These are phyloP conservation scores for Hypoxylon sp. DNA, from an alignment of 2,329 filamentous ascomycete genomes.

Conservation along the genomic window DNA sequence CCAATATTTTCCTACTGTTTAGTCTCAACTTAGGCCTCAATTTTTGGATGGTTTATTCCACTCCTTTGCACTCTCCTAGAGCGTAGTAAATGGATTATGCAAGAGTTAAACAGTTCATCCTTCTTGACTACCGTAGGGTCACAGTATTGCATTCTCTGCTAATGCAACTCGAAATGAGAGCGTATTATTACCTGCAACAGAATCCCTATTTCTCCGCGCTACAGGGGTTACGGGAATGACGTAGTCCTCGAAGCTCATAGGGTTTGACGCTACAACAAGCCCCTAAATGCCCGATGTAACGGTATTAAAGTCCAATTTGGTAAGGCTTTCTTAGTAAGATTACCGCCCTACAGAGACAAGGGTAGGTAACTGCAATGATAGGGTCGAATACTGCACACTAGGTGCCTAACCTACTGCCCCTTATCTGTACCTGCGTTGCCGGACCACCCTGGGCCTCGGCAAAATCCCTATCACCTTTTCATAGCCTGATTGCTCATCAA, in stretches of 20 bases:
- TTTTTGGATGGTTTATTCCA: background rate
- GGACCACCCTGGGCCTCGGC: background rate
- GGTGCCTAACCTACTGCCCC: constrained; percentile 5
- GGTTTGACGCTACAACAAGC: constrained; percentile 14
- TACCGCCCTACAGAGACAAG: constrained; percentile 7
- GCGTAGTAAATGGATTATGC: background rate
- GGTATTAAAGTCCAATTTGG: constrained; percentile 23
- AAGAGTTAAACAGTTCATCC: constrained; percentile 2
- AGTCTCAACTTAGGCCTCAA: background rate
- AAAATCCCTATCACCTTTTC: background rate
- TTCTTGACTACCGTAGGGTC: constrained; percentile 4
- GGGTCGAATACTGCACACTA: background rate
- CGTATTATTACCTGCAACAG: constrained; percentile 24
- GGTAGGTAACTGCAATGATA: constrained; percentile 1
- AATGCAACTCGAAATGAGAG: constrained; percentile 15
- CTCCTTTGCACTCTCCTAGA: background rate
- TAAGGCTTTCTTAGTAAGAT: constrained; percentile 28
- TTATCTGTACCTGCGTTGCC: constrained; percentile 14
- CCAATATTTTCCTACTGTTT: background rate
- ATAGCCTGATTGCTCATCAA: background rate
- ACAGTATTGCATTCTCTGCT: constrained; percentile 22
- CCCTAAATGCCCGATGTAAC: constrained; percentile 38
- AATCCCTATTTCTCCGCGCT: constrained; percentile 27
- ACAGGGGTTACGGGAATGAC: constrained; percentile 6
- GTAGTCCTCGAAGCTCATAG: constrained; percentile 12